A percentile compares a stretch with the other conserved stretches of the same genome.
phyloP scores from a whole-genome alignment of 2,329 filamentous ascomycete species.

The Fusarium sp. region DNA sequence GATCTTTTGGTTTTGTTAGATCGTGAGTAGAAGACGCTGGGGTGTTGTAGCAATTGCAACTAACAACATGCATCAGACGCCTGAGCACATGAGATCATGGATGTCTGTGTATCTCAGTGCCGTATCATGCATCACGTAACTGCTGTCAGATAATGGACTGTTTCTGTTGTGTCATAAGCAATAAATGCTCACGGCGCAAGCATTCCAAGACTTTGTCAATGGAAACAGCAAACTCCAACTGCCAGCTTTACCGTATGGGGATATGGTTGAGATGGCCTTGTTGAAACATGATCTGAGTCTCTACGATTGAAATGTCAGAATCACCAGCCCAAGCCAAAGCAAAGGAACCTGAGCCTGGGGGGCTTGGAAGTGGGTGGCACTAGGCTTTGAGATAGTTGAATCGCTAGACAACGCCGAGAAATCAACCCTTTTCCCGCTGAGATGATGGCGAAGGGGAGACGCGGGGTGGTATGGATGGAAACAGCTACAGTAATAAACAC shows the following conservation, averaged over 20 bases:
- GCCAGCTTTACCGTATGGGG: not conserved
- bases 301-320: not conserved
- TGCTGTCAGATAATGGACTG: not conserved
- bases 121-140: not conserved
- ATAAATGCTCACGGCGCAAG: not conserved
- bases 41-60: not conserved
- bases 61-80: not conserved
- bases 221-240: not conserved
- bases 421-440: not conserved
- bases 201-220: not conserved
- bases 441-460: not conserved
- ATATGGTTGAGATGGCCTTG: not conserved
- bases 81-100: not conserved
- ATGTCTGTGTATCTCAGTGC: not conserved
- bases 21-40: not conserved
- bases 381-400: slow-evolving; percentile 15
- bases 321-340: not conserved
- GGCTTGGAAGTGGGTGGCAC: slow-evolving; percentile 17
- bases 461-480: not conserved
- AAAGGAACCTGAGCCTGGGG: not conserved
- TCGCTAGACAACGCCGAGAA: slow-evolving; percentile 8
- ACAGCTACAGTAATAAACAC: not conserved
- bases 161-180: not conserved
- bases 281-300: not conserved
- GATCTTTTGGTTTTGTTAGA: not conserved